Evolutionary conservation across 768 basidiomycete genomes (phyloP), one percentile per base, ranked within the genome.

Genomic region (Naematelia encephala): DNA sequence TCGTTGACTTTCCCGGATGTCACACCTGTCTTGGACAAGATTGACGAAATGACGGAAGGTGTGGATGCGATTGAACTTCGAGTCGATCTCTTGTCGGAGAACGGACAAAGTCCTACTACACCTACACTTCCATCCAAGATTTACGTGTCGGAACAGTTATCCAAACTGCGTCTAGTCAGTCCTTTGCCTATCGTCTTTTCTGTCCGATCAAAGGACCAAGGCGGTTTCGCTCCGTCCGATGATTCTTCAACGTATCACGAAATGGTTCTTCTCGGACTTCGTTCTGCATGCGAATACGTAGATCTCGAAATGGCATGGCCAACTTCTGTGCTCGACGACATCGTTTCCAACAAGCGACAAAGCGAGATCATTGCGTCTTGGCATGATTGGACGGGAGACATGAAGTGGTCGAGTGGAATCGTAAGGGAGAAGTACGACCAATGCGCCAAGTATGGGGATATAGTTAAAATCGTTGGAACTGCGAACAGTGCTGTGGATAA

Each of bases 21-120:
- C 62, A 85, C 82, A 0, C 83, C 84, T 3, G 86, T 87, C 0
- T 80, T 91, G 43, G 76, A 81, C 14, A 75, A 84, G 51, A 82
- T 98, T 43, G 84, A 89, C 21, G 84, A 87, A 45, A 77, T 99
- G 59, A 84, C 84, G 0, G 81, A 84, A 16, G 96, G 96, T 3
- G 89, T 86, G 5, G 93, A 98, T 69, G 94, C 92, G 0, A 78
- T 98, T 59, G 96, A 99, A 76, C 74, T 98, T n/a, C 86, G 94
- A 10, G 92, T 91, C 11, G 96, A 99, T 74, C 82, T 98, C 5
- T 81, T 99, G 19, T 85, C 84, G 14, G 68, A 84, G 70, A 56
- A 68, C 26, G 81, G 80, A 16, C 54, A 65, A 26, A 62, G 78
- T 0, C 75, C 78, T 14, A 73, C 81, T 22, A 80, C 80, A 1